These are phyloP conservation scores for Saccharomycopsis fodiens DNA, from an alignment of 805 yeast species.

Conservation along the genomic window DNA sequence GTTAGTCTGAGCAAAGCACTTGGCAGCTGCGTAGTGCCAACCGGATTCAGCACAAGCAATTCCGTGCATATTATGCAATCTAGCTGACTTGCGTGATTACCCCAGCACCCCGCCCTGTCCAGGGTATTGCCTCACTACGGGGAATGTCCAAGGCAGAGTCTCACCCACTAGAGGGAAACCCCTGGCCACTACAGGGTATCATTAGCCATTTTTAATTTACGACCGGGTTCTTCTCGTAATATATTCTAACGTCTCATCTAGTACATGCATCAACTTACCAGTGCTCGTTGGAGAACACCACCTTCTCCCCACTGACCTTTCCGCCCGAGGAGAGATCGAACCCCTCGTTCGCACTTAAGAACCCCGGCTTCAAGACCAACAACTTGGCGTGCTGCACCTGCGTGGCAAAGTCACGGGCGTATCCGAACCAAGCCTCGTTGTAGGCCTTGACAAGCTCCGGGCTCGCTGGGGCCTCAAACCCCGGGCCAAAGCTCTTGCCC, in stretches of 20 bases:
- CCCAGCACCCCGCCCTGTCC: too few species aligned
- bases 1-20: too few species aligned
- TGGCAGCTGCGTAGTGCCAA: too few species aligned
- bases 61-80: too few species aligned
- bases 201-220: not conserved
- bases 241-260: not conserved
- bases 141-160: too few species aligned
- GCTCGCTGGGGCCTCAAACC: not conserved
- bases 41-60: too few species aligned
- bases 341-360: not conserved
- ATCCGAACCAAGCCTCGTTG: not conserved
- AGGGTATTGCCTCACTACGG: too few species aligned
- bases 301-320: slow-evolving; percentile 1
- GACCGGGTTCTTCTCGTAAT: not conserved
- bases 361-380: slow-evolving; percentile 1
- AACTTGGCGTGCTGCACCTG: not conserved
- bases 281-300: not conserved
- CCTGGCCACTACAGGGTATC: too few species aligned
- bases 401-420: not conserved
- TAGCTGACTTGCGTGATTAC: too few species aligned
- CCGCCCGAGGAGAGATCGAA: not conserved
- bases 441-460: not conserved
- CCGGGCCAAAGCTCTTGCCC: not conserved
- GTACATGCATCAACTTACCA: not conserved
- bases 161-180: too few species aligned